Evolutionary conservation across 2,329 filamentous ascomycete genomes (phyloP).

Genomic region (Thermothelomyces thermophilus): DNA sequence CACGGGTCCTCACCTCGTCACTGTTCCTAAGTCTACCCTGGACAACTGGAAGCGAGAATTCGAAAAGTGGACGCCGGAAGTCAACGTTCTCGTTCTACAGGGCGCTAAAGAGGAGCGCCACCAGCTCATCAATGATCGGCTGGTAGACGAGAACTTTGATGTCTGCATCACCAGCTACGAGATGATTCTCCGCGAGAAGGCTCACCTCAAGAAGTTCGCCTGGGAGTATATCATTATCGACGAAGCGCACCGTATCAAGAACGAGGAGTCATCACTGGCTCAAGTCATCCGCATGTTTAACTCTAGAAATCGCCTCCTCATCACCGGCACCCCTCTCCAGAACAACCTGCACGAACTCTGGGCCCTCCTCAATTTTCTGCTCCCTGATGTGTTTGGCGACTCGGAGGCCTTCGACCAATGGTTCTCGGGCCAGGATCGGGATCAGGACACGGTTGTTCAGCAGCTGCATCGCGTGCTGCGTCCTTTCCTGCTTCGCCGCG

Average conservation of each 20-base stretch:
- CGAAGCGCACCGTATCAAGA: constrained; percentile 97
- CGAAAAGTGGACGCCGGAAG: constrained; percentile 86
- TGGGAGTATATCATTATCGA: constrained; percentile 99
- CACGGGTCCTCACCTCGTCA: constrained; percentile 82
- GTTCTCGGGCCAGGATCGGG: constrained; percentile 85
- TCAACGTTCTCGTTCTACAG: constrained; percentile 88
- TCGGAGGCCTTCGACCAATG: constrained; percentile 95
- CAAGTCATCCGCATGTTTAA: constrained; percentile 96
- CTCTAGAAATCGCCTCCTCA: constrained; percentile 88
- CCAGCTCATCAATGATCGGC: constrained; percentile 77
- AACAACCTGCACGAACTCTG: constrained; percentile 98
- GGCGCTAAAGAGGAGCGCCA: constrained; percentile 92
- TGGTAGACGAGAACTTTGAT: constrained; percentile 94
- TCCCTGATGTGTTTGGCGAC: constrained; percentile 98
- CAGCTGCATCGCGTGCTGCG: constrained; percentile 89
- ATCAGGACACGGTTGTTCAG: constrained; percentile 93
- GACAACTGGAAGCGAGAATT: constrained; percentile 99
- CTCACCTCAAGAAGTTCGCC: constrained; percentile 91
- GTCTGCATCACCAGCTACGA: constrained; percentile 98
- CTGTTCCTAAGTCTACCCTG: constrained; percentile 91
- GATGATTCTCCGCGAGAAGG: constrained; percentile 94
- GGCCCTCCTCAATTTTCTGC: constrained; percentile 92
- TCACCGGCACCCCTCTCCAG: constrained; percentile 92
- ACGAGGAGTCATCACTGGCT: constrained; percentile 93
- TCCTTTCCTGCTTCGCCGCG: constrained; percentile 88